A percentile compares a stretch with the other conserved stretches of the same genome.
Conservation (phyloP, 1,139 yeast species). For the Saccharomyces hybrid region DNA sequence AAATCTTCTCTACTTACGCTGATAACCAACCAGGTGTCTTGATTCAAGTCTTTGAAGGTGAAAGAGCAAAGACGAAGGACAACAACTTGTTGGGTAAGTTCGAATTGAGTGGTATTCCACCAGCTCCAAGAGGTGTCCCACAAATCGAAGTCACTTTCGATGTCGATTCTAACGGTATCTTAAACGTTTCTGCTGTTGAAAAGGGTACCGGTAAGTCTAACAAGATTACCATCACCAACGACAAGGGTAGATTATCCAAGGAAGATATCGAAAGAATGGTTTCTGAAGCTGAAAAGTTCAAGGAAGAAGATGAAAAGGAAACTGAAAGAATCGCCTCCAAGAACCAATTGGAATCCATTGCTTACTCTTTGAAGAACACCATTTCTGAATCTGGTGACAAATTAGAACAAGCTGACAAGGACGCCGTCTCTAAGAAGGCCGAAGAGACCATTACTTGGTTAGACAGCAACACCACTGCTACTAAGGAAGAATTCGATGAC, state of each 20-base stretch:
- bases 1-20: constrained; percentile 91
- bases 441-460: constrained; percentile 78
- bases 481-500: constrained; percentile 70
- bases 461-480: constrained; percentile 76
- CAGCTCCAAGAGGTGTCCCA: constrained; percentile 97
- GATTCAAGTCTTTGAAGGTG: constrained; percentile 94
- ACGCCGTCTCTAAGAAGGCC: constrained; percentile 72
- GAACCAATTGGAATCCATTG: constrained; percentile 79
- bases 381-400: constrained; percentile 55
- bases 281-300: constrained; percentile 74
- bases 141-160: constrained; percentile 95
- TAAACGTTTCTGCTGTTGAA: constrained; percentile 86
- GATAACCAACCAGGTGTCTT: constrained; percentile 95
- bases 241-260: constrained; percentile 87
- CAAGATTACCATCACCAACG: constrained; percentile 76
- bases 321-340: constrained; percentile 68
- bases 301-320: constrained; percentile 72
- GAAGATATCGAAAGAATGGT: constrained; percentile 92
- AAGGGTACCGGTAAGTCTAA: constrained; percentile 83
- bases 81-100: constrained; percentile 92
- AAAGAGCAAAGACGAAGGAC: constrained; percentile 89
- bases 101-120: constrained; percentile 89
- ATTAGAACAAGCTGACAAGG: constrained; percentile 74
- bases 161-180: constrained; percentile 91
- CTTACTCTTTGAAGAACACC: constrained; percentile 71